Evolutionary conservation across 2,329 filamentous ascomycete genomes (phyloP), one percentile per base, ranked within the genome.

Genomic region (Ophiosphaerella korrae): DNA sequence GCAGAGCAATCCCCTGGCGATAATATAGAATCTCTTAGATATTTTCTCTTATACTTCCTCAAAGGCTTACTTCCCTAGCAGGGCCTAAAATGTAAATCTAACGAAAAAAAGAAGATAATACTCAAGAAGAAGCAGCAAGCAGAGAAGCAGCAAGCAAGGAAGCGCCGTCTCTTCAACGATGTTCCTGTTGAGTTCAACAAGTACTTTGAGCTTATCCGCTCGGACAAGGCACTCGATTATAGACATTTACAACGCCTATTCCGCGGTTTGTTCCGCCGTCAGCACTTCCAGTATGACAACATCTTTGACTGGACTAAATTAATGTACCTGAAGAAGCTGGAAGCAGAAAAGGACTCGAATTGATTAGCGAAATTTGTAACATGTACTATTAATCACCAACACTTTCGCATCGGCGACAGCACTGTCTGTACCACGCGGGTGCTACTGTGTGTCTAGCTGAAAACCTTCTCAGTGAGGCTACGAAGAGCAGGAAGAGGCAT

Each of bases 11-110:
- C 57, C 31, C 60, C 50, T 50, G 49, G 49, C 18, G 64, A 68
- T 50, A 59, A 68, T 44, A 53, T 68, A 40, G 64, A 67, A 50
- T 64, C 62, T 37, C 50, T 67, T 12, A 57, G 64, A 42, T 68
- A 67, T 47, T 48, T 64, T 37, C 48, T 67, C 21, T 21, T 66
- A 50, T 67, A 67, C 50, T 66, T 67, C 44, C 21, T 62, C 40
- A 52, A 46, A 39, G 65, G 64, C 38, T 55, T 50, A 11, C 61
- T 68, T 12, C 64, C 64, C 32, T 68, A 59, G 65, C 57, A 64
- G 50, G 55, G 63, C 11, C 50, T 62, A 43, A 54, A 62, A 43
- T 56, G 40, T 13, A 36, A 36, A 36, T 36, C 34, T 36, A 36
- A 36, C 3, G 42, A 51, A 45, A 64, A 63, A 49, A 51, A 62